Evolutionary conservation across 305 asterid species (phyloP).

Genomic region (Fraxinus greggii): DNA sequence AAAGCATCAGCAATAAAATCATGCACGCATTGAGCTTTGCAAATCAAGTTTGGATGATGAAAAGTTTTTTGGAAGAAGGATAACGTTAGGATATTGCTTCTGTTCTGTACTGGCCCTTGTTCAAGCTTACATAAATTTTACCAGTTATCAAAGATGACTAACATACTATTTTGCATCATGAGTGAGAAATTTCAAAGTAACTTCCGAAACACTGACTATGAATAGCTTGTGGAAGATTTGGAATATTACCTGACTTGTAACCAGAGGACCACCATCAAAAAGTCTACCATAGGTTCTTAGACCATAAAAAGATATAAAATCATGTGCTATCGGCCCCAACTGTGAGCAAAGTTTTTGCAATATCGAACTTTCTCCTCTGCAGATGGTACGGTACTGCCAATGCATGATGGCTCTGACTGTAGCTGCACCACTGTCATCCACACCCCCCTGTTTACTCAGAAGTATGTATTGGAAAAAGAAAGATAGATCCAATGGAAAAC

Average conservation of each 20-base stretch:
- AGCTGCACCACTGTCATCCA: constrained; percentile 93
- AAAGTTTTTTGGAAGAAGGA: neutral
- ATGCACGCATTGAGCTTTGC: neutral
- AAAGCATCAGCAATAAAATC: neutral
- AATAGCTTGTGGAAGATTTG: constrained; percentile 2
- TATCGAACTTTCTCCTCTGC: constrained; percentile 73
- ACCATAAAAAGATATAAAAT: constrained; percentile 86
- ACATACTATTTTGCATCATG: neutral
- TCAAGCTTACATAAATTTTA: neutral
- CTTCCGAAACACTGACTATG: neutral
- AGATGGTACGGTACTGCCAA: constrained; percentile 95
- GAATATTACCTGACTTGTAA: constrained; percentile 76
- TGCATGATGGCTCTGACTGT: constrained; percentile 96
- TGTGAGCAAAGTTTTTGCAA: constrained; percentile 66
- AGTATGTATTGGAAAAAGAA: constrained; percentile 16
- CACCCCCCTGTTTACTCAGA: constrained; percentile 69
- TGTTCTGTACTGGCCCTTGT: neutral
- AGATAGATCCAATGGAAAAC: neutral
- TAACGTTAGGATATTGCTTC: neutral
- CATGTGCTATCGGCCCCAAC: constrained; percentile 61
- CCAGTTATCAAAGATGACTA: neutral
- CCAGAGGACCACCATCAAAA: constrained; percentile 60
- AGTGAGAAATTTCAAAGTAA: neutral
- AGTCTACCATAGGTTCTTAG: constrained; percentile 79
- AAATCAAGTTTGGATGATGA: neutral